phyloP scores from a whole-genome alignment of 441 rosid species.

The Pelargonium fulgidum region DNA sequence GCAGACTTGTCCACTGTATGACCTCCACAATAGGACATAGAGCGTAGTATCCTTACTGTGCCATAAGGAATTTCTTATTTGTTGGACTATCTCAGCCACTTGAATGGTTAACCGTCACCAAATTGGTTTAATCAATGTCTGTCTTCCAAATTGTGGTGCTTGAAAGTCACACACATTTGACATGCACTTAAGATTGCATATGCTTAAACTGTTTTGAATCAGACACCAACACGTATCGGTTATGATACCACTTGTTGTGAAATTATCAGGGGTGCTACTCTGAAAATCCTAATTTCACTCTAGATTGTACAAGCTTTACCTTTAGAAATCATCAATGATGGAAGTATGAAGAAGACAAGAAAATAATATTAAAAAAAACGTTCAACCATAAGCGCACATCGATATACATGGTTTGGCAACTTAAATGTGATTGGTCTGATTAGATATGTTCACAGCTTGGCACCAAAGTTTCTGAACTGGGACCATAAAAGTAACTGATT shows the following conservation, averaged over 20 bases:
- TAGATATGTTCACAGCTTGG: not conserved
- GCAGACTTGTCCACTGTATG: not conserved
- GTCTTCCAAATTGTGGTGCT: not conserved
- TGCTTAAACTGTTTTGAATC: not conserved
- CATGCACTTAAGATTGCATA: not conserved
- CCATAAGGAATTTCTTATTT: not conserved
- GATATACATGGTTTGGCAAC: too few relatives aligned
- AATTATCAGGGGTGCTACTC: not conserved
- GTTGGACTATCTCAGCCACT: not conserved
- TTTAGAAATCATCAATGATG: too few relatives aligned
- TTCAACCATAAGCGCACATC: too few relatives aligned
- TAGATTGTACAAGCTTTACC: too few relatives aligned
- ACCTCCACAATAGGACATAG: not conserved
- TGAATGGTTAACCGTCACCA: not conserved
- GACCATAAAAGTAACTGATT: not conserved
- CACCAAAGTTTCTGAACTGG: not conserved
- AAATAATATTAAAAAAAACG: too few relatives aligned
- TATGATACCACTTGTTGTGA: not conserved
- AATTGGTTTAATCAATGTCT: too few relatives aligned
- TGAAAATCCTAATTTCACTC: too few relatives aligned
- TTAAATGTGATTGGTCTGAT: not conserved
- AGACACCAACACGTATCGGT: not conserved
- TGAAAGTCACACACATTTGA: constrained; percentile 4
- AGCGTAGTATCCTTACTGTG: not conserved
- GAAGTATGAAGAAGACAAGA: too few relatives aligned